Conservation (phyloP, 108 stramenopile species). For the Skeletonema marinoi region DNA sequence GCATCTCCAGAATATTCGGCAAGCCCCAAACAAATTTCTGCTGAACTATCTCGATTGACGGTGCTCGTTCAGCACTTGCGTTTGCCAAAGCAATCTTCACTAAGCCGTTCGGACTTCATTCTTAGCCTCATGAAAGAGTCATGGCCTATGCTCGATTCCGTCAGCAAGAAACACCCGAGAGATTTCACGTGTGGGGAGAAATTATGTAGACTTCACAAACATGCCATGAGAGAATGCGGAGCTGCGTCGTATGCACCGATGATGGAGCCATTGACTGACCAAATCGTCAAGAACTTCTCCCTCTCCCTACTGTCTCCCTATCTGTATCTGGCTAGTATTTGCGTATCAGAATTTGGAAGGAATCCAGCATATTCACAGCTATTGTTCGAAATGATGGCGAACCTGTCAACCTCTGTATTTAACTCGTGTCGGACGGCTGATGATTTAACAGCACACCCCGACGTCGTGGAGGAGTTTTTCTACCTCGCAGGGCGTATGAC, state of each 20-base stretch:
- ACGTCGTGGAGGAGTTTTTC: slow-evolving; percentile 96
- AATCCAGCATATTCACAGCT: slow-evolving; percentile 45
- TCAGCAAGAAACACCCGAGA: slow-evolving; percentile 64
- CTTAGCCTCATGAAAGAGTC: slow-evolving; percentile 74
- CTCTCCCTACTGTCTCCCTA: slow-evolving; percentile 77
- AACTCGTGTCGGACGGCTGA: slow-evolving; percentile 56
- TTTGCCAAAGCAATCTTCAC: slow-evolving; percentile 19
- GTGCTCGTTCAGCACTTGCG: slow-evolving; percentile 67
- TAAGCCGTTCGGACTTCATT: slow-evolving; percentile 66
- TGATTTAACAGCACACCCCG: slow-evolving; percentile 88
- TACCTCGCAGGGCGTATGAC: slow-evolving; percentile 90
- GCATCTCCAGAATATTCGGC: slow-evolving; percentile 43
- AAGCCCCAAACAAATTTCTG: slow-evolving; percentile 59
- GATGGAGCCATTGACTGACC: slow-evolving; percentile 72
- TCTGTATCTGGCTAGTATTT: slow-evolving; percentile 89
- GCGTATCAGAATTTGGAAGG: slow-evolving; percentile 84
- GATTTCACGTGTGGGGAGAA: slow-evolving; percentile 84
- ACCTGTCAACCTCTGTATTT: slow-evolving; percentile 67
- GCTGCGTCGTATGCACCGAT: slow-evolving; percentile 78
- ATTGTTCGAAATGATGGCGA: slow-evolving; percentile 79
- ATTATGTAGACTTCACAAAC: slow-evolving; percentile 94
- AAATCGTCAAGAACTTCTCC: slow-evolving; percentile 76
- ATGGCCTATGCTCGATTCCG: slow-evolving; percentile 85
- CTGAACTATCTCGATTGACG: slow-evolving; percentile 86
- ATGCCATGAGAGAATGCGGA: slow-evolving; percentile 84